Conservation (phyloP, 805 yeast genomes). For the Blastobotrys attinorum region DNA sequence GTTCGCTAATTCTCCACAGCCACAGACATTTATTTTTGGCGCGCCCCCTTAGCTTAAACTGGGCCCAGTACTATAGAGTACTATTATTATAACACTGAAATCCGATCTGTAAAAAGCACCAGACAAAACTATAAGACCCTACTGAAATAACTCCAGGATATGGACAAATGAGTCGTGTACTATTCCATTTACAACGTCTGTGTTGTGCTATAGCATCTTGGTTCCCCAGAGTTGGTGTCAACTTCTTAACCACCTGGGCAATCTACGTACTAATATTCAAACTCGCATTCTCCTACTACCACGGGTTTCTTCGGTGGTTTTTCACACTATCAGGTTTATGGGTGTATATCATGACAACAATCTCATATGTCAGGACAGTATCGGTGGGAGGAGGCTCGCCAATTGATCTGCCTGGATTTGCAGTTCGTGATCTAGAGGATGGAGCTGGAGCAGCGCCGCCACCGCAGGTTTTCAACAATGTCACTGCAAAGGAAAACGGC, state of each 20-base stretch:
- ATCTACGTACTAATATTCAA: conserved; percentile 17
- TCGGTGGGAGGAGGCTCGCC: conserved; percentile 30
- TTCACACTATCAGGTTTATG: conserved; percentile 15
- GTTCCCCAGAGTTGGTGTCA: conserved; percentile 28
- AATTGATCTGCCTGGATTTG: conserved; percentile 17
- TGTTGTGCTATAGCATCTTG: conserved; percentile 19
- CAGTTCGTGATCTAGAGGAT: conserved; percentile 19
- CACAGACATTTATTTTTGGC: too few relatives aligned
- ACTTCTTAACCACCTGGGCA: conserved; percentile 27
- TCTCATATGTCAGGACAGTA: conserved; percentile 24
- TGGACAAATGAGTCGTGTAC: conserved; percentile 2
- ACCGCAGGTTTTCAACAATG: conserved; percentile 23
- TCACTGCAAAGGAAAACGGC: conserved; percentile 36
- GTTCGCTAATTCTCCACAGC: too few relatives aligned
- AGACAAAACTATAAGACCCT: too few relatives aligned
- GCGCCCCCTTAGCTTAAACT: too few relatives aligned
- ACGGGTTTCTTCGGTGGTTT: conserved; percentile 7
- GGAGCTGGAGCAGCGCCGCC: conserved; percentile 18
- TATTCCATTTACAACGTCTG: conserved; percentile 14
- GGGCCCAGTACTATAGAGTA: too few relatives aligned
- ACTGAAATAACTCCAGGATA: too few relatives aligned
- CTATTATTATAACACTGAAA: too few relatives aligned
- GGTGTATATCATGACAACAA: conserved; percentile 18
- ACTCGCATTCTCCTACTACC: conserved; percentile 15
- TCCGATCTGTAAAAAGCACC: too few relatives aligned